Evolutionary conservation across 352 stramenopile species (phyloP).

Genomic region (Pythium diclinum): DNA sequence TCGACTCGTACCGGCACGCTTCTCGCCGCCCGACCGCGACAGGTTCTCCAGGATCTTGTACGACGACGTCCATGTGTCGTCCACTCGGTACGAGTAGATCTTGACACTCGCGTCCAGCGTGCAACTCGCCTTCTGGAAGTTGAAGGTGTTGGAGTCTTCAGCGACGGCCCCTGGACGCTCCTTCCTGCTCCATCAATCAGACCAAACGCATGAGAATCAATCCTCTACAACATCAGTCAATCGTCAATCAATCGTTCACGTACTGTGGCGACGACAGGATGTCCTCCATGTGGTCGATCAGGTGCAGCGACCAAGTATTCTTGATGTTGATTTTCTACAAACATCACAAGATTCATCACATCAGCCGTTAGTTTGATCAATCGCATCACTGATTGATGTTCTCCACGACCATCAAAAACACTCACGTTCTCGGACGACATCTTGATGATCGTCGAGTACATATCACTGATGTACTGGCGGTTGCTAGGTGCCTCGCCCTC

Average conservation of each 20-base stretch:
- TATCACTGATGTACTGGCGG: constrained; percentile 86
- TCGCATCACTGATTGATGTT: neutral
- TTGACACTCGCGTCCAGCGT: constrained; percentile 98
- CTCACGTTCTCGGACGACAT: constrained; percentile 86
- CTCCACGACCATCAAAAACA: constrained; percentile 28
- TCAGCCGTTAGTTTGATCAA: neutral
- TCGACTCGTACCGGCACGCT: constrained; percentile 30
- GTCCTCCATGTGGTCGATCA: constrained; percentile 98
- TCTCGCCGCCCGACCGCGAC: constrained; percentile 74
- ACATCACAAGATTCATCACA: neutral
- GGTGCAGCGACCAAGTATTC: constrained; percentile 95
- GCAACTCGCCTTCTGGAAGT: constrained; percentile 98
- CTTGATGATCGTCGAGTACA: constrained; percentile 92
- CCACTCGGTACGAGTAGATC: constrained; percentile 98
- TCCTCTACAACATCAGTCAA: neutral
- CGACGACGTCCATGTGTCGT: constrained; percentile 96
- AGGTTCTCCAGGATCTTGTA: constrained; percentile 98
- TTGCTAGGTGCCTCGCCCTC: constrained; percentile 26
- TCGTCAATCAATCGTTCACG: constrained; percentile 4
- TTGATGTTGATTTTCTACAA: constrained; percentile 97
- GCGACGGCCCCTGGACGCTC: constrained; percentile 31
- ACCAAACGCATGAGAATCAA: neutral
- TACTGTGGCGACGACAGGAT: constrained; percentile 80
- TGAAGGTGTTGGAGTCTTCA: constrained; percentile 73
- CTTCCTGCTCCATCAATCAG: constrained; percentile 9